Base-by-base conservation (phyloP, 306 rosid species). In the Biancaea sappan region DNA sequence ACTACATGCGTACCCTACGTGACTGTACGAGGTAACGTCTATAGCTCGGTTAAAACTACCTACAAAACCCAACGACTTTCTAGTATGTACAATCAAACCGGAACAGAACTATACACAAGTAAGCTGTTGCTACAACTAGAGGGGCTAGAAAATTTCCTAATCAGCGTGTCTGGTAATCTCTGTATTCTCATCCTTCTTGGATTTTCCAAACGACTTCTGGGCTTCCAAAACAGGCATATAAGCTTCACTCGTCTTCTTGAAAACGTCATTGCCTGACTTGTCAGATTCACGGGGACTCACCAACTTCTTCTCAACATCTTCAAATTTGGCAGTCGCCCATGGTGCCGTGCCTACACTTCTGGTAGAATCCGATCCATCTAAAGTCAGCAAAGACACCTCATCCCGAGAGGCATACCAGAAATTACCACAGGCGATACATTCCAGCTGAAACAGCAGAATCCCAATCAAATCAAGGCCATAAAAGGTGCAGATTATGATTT, bases 331-430 rank as follows among this genome's bases (percentile, higher is more conserved):
- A 11, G 91, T 83, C 74, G 91, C 86, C 82, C 25, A 86, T 12
- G 96, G 97, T 14, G 86, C 86, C 0, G 88, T 83, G 28, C 88
- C 90, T 7, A 80, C 88, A 16, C 64, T 80, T 78, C 66, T 75
- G 70, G 84, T 47, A 8, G 96, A 75, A 67, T 66, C 80, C 0
- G 89, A 68, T 40, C 86, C 78, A 19, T 85, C 91, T 60, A 90
- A 71, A 28, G 96, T 87, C 64, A 85, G 92, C 72, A 58, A 44
- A 63, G 98, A 90, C n/a, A 83, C 87, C 66, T 78, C 97, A 72
- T 95, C 97, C 51, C 96, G 83, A 47, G 92, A 89, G 32, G 96
- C 93, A 80, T 88, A 92, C 99, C 99, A 92, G 67, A 88, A 84
- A 78, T 95, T 79, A 40, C 99, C 99, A 65, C 99, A 92, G 31